Percentiles rank a stretch among this genome's conserved stretches.
Evolutionary conservation across 768 basidiomycete genomes (phyloP).

Genomic region (Tremella yokohamensis): DNA sequence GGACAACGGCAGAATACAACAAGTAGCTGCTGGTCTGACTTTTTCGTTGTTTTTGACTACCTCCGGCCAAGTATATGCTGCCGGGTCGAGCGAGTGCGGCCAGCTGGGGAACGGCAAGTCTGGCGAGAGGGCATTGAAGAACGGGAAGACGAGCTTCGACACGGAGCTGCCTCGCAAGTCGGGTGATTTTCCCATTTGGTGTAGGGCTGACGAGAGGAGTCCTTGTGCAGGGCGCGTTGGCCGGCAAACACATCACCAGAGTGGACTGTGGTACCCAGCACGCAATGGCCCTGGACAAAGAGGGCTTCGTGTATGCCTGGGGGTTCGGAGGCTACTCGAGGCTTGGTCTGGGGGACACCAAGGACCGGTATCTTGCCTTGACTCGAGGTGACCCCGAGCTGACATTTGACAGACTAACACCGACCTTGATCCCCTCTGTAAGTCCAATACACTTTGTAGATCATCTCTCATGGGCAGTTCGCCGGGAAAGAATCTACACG

Average conservation of each 20-base stretch:
- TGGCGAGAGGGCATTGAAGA: conserved; percentile 76
- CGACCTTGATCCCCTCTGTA: conserved; percentile 78
- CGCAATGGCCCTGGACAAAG: conserved; percentile 70
- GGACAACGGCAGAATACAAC: conserved; percentile 27
- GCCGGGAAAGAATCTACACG: conserved; percentile 65
- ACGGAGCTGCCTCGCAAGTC: conserved; percentile 55
- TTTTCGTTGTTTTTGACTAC: conserved; percentile 81
- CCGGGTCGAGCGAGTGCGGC: conserved; percentile 88
- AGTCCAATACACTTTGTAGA: conserved; percentile 7
- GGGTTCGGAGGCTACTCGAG: conserved; percentile 65
- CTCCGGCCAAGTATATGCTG: conserved; percentile 77
- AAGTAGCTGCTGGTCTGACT: conserved; percentile 74
- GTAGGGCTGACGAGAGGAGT: conserved; percentile 53
- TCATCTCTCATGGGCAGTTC: conserved; percentile 56
- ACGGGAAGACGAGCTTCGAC: conserved; percentile 79
- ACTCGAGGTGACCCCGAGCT: conserved; percentile 1
- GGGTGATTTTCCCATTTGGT: conserved; percentile 1
- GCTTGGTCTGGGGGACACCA: conserved; percentile 63
- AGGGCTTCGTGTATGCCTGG: conserved; percentile 51
- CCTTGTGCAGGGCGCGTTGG: conserved; percentile 62
- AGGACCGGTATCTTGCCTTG: conserved; percentile 56
- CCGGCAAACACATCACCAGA: conserved; percentile 71
- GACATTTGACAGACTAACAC: conserved; percentile 55
- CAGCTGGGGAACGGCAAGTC: conserved; percentile 90
- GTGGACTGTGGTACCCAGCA: conserved; percentile 87